Evolutionary conservation across 495 filamentous ascomycete genomes (phyloP), one percentile per base, ranked within the genome.

Genomic region (Neurospora sp.): DNA sequence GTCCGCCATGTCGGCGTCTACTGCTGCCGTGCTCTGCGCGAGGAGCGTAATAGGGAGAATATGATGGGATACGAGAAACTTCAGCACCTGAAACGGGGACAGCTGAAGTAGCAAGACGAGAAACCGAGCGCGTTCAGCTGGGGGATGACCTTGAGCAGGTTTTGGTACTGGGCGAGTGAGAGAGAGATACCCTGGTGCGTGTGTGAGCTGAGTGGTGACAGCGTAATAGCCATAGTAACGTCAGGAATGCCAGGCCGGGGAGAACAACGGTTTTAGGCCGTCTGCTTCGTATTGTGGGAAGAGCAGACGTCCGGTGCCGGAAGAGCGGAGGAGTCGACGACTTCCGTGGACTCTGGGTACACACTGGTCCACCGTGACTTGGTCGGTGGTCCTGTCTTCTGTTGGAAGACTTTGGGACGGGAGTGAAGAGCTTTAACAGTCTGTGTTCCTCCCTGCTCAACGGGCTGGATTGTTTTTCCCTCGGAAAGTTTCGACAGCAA

Each of bases 101-200:
- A 37, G 35, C 35, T 37, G 35, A 37, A 37, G 35, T 37, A 37
- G 35, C 35, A 37, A 37, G 35, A 7, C 35, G 35, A 37, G 6
- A 37, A 37, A 7, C 6, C 35, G 35, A 37, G 35, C 35, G 4
- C 35, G 75, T 96, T 94, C 76, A 97, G 86, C 3, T 90, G 83
- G 0, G 94, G 95, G 6, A 96, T 83, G 3, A 88, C 80, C 8
- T 85, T 82, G 68, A 98, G 73, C 6, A 98, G 77, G 0, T 86
- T 81, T 37, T 87, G 84, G 80, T 90, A 97, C 80, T 98, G 95
- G 4, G 96, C 92, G 5, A 94, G 75, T 1, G 88, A 83, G 42
- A 98, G 83, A 10, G 91, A 91, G 69, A 98, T 98, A 9, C 94
- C 95, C 94, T 97, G 74, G 16, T 31, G 31, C 20, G 35, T 20